Base-by-base conservation (phyloP, 495 filamentous ascomycete species). In the Diplogelasinospora grovesii region DNA sequence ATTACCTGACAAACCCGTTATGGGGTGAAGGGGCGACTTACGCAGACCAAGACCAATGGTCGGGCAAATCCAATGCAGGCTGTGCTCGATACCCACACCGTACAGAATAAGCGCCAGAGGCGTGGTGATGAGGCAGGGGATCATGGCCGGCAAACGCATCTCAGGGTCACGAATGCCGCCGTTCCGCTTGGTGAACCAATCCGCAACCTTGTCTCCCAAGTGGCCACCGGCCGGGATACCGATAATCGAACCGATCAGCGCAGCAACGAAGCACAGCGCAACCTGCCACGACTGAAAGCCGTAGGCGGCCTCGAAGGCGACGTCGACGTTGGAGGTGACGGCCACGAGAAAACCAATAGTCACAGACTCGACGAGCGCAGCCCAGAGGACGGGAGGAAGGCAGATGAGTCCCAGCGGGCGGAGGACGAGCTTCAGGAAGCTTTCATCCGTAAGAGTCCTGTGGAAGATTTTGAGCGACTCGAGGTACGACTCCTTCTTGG, bases 281-380 rank as follows among this genome's bases (percentile, higher is more conserved):
- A 66, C 62, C 37, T 76, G 67, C 56, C 60, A 75, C 5, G 71
- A 50, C 27, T 54, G 39, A 39, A 75, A 73, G 14, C 50, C 48
- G 45, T 77, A 77, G 3, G 65, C 50, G 3, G 45, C 36, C 6
- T 50, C 25, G 43, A 68, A 78, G 6, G 73, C 73, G 0, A 64
- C 45, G 0, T 66, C 64, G 7, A 72, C 68, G 48, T 74, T 75
- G 18, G 71, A 74, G 0, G 65, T 61, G 8, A 78, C 62, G 15
- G 72, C 71, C 0, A 75, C 69, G 10, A 77, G 53, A 52, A 73
- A 74, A 1, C 74, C 71, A 25, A 77, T 70, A 2, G 70, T 75
- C 5, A 68, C 68, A 8, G 70, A 58, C 41, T 69, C 60, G 1
- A 71, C 65, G 0, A 76, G 52, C 1, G 69, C 57, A 6, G 61